Evolutionary conservation across 1,284 basidiomycete genomes (phyloP).

Genomic region (Agaricales sp.): DNA sequence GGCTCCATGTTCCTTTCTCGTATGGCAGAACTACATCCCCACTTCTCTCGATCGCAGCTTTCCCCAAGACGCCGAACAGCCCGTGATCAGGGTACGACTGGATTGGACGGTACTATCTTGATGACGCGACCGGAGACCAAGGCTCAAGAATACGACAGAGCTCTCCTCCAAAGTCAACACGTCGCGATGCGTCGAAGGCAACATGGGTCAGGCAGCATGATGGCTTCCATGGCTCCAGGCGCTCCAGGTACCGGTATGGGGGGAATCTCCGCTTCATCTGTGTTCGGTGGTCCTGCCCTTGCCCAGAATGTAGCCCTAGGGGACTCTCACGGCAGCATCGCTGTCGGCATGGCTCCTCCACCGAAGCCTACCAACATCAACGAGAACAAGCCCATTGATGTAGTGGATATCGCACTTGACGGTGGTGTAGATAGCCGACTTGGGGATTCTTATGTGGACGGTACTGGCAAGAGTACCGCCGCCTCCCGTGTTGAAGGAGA

Average conservation of each 20-base stretch:
- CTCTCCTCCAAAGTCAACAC: conserved; percentile 59
- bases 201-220: conserved; percentile 25
- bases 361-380: conserved; percentile 9
- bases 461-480: conserved; percentile 28
- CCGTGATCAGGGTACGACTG: conserved; percentile 12
- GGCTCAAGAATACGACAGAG: conserved; percentile 63
- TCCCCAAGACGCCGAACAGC: conserved; percentile 20
- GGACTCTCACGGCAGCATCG: conserved; percentile 54
- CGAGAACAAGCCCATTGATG: conserved; percentile 19
- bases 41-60: conserved; percentile 21
- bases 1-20: conserved; percentile 80
- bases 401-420: conserved; percentile 38
- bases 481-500: conserved; percentile 28
- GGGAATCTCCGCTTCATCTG: conserved; percentile 27
- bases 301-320: conserved; percentile 62
- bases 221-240: not conserved
- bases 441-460: conserved; percentile 68
- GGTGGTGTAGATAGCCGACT: conserved; percentile 49
- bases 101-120: conserved; percentile 21
- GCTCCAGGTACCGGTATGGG: conserved; percentile 17
- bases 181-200: conserved; percentile 37
- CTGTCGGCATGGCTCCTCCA: conserved; percentile 10
- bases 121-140: conserved; percentile 31
- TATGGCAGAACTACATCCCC: conserved; percentile 60
- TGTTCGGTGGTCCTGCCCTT: conserved; percentile 38